Base-by-base conservation (phyloP, 495 filamentous ascomycete species). In the Trypethelium eluteriae region DNA sequence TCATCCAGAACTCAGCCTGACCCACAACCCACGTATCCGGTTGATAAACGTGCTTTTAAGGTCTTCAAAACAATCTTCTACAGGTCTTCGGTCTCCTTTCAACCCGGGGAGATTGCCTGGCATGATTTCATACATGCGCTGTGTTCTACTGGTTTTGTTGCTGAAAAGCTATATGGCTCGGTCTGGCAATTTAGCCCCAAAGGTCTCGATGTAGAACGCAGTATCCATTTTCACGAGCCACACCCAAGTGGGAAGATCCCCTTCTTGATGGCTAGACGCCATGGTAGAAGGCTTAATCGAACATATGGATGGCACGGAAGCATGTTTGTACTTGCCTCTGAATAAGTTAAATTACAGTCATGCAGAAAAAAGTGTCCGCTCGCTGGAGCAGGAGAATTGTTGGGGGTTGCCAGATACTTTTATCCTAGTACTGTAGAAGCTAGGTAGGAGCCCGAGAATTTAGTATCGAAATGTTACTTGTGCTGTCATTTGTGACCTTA, bases 171-270 rank as follows among this genome's bases (percentile, higher is more conserved):
- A 1, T 80, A 84, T 63, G 83, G 83, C 2, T 81, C 78, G 5
- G 77, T 81, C 3, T 85, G 83, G 83, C 77, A 81, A 32, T 84
- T 85, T 67, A 68, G 67, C 50, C 77, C 80, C 7, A 18, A 65
- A 1, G 46, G 7, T 14, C 67, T 76, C 9, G 78, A 82, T 67
- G 72, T 77, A 7, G 70, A 76, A 62, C 65, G 79, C 0, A 79
- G 76, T n/a, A 82, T 85, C 49, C 82, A 80, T 57, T 82, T 84
- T 53, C 81, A 84, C 66, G 81, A 85, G 68, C 82, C 83, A 34
- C 79, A 83, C 1, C 44, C 62, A 47, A 70, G 64, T 11, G 71
- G 73, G 3, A 85, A 84, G 73, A 77, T 86, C n/a, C 74, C 76
- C 2, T 80, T 75, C 39, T 34, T 41, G 6, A 68, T 65, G 12